Percentiles rank a stretch among this genome's conserved stretches.
Conservation (phyloP, 1,284 basidiomycete genomes). For the Fomes fomentarius region DNA sequence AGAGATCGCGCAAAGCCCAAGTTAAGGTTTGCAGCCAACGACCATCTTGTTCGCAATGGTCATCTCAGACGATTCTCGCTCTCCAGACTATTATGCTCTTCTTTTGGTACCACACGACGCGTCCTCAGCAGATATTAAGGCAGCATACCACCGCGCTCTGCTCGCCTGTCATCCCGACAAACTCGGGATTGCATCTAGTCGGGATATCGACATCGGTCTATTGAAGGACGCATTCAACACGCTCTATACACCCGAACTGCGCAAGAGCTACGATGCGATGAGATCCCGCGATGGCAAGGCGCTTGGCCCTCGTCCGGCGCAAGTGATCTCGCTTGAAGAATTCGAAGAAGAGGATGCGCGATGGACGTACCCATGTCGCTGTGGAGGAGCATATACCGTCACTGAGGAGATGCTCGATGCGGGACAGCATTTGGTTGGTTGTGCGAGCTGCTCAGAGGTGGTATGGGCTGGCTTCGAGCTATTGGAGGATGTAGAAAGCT, state of each 20-base stretch:
- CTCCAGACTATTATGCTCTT: slow-evolving; percentile 36
- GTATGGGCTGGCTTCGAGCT: slow-evolving; percentile 81
- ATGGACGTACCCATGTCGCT: slow-evolving; percentile 69
- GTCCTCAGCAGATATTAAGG: slow-evolving; percentile 55
- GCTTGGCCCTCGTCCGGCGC: slow-evolving; percentile 65
- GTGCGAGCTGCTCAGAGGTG: slow-evolving; percentile 74
- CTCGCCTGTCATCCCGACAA: slow-evolving; percentile 75
- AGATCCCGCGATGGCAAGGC: slow-evolving; percentile 3
- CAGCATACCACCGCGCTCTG: slow-evolving; percentile 70
- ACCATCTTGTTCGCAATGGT: neutral
- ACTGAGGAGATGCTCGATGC: slow-evolving; percentile 60
- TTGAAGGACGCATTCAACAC: slow-evolving; percentile 65
- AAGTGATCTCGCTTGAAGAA: slow-evolving; percentile 76
- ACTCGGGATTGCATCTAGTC: slow-evolving; percentile 22
- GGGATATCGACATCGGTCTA: slow-evolving; percentile 49
- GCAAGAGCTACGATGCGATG: slow-evolving; percentile 53
- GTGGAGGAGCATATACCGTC: slow-evolving; percentile 67
- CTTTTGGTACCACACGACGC: slow-evolving; percentile 38
- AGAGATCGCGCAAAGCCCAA: neutral
- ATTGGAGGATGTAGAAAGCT: too few relatives aligned
- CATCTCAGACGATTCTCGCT: neutral
- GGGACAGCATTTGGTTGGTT: slow-evolving; percentile 68
- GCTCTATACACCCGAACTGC: slow-evolving; percentile 49
- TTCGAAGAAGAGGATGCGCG: slow-evolving; percentile 45
- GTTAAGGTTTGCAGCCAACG: neutral